Percentiles rank a stretch among this genome's conserved stretches.
These are phyloP conservation scores for Xylariales sp. DNA, from an alignment of 2,329 filamentous ascomycete genomes.

Conservation along the genomic window DNA sequence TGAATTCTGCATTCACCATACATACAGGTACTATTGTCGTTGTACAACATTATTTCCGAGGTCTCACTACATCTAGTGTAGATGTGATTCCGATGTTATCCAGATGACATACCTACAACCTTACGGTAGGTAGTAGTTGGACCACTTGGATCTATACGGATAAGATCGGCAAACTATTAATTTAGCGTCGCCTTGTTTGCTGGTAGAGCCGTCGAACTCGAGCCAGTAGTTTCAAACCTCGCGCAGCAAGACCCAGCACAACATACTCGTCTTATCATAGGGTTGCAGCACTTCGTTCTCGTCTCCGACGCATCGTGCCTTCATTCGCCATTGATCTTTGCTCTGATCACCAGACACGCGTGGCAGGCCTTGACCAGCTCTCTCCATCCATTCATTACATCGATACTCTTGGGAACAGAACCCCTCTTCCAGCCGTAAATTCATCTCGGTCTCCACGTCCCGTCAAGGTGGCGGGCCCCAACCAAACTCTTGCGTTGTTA, in stretches of 20 bases:
- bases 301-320: conserved; percentile 5
- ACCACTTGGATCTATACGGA: conserved; percentile 4
- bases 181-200: conserved; percentile 7
- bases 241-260: conserved; percentile 2
- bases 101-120: too few relatives aligned
- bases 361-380: background rate
- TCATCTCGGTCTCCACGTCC: background rate
- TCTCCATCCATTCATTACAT: conserved; percentile 1
- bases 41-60: too few relatives aligned
- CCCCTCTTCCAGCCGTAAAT: background rate
- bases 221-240: conserved; percentile 13
- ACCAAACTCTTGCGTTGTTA: conserved; percentile 15
- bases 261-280: conserved; percentile 20
- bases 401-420: background rate
- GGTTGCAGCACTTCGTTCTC: conserved; percentile 20
- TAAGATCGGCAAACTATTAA: conserved; percentile 7
- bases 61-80: too few relatives aligned
- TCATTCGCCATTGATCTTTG: conserved; percentile 9
- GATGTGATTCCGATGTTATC: too few relatives aligned
- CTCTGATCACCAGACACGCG: background rate
- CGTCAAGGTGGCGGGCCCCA: conserved; percentile 42
- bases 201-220: background rate
- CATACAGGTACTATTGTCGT: too few relatives aligned
- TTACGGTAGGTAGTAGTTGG: background rate
- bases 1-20: too few relatives aligned